Conservation (phyloP, 208 protist genomes). For the Trichomonas tenax region DNA sequence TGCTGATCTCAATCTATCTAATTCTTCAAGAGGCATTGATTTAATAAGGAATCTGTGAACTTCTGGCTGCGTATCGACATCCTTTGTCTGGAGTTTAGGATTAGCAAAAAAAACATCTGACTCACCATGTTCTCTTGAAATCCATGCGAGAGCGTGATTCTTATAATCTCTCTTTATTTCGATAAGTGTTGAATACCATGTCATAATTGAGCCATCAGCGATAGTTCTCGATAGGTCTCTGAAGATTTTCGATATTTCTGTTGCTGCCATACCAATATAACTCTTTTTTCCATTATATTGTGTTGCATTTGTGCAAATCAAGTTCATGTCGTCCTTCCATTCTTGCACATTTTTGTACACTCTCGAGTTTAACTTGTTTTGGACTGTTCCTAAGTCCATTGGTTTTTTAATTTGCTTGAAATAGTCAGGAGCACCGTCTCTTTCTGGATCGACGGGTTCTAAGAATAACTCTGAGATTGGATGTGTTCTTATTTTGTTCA, state of each 20-base stretch:
- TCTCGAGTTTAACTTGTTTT: neutral
- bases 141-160: neutral
- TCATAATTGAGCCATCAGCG: neutral
- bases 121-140: neutral
- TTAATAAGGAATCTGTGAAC: neutral
- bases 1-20: neutral
- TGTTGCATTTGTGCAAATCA: neutral
- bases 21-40: neutral
- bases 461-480: neutral
- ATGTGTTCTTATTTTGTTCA: neutral
- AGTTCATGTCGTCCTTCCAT: neutral
- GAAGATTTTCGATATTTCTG: neutral
- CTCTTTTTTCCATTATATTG: neutral
- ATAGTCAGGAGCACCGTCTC: neutral
- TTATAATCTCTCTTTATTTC: neutral
- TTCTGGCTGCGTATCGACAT: neutral
- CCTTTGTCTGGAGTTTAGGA: neutral
- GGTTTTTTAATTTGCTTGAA: neutral
- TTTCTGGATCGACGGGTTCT: neutral
- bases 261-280: neutral
- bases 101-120: neutral
- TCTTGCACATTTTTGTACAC: neutral
- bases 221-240: neutral
- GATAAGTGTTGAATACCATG: neutral
- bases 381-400: neutral